These are phyloP conservation scores for Remersonia thermophila DNA, from an alignment of 2,329 filamentous ascomycete species.

Conservation along the genomic window DNA sequence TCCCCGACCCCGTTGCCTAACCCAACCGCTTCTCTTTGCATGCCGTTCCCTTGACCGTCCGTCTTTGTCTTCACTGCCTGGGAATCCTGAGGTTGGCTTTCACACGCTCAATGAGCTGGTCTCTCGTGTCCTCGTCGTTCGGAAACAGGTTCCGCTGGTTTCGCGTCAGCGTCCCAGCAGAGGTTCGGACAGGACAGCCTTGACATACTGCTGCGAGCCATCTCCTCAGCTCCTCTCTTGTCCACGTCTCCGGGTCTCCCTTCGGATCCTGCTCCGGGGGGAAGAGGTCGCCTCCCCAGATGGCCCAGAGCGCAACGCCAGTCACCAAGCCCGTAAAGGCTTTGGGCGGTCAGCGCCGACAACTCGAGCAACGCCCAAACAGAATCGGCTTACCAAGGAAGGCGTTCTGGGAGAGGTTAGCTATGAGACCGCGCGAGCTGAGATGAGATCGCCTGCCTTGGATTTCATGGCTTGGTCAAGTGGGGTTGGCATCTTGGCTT, in stretches of 20 bases:
- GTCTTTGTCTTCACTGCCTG: no score
- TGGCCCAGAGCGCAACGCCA: slow-evolving; percentile 68
- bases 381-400: slow-evolving; percentile 46
- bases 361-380: no score
- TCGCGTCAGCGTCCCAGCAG: slow-evolving; percentile 9
- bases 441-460: slow-evolving; percentile 37
- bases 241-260: slow-evolving; percentile 62
- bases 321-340: slow-evolving; percentile 74
- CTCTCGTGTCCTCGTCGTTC: slow-evolving; percentile 29
- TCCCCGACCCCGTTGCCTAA: no score
- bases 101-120: slow-evolving; percentile 35
- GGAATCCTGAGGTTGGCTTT: slow-evolving; percentile 33
- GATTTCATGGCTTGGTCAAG: slow-evolving; percentile 58
- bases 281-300: slow-evolving; percentile 80
- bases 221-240: slow-evolving; percentile 61
- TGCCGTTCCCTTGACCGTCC: no score
- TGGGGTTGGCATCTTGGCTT: slow-evolving; percentile 54
- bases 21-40: no score
- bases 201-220: slow-evolving; percentile 63
- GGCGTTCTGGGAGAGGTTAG: slow-evolving; percentile 41
- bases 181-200: neutral
- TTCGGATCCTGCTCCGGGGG: slow-evolving; percentile 63
- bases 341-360: slow-evolving; percentile 26
- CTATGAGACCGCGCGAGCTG: slow-evolving; percentile 4
- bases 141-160: slow-evolving; percentile 35